phyloP scores from a whole-genome alignment of 495 filamentous ascomycete species.

The Bathelium albidoporum region DNA sequence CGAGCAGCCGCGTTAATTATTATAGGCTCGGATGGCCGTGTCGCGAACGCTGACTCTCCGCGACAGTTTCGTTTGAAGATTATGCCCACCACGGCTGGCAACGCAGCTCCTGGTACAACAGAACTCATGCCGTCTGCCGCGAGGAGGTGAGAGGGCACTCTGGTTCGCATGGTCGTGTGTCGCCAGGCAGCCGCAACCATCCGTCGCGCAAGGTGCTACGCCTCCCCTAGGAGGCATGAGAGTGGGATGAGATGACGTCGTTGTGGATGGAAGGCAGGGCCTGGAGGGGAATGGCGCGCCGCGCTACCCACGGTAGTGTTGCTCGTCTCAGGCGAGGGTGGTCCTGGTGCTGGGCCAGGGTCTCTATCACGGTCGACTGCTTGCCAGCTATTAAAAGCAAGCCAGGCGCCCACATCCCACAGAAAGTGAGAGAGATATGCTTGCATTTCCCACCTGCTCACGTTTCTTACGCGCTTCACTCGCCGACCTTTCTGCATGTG shows the following conservation, averaged over 20 bases:
- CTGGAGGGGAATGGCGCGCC: background rate
- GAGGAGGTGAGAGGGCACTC: no score
- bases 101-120: no score
- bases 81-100: no score
- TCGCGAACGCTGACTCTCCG: background rate
- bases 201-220: background rate
- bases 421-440: no score
- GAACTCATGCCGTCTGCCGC: no score
- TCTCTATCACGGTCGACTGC: background rate
- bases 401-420: background rate
- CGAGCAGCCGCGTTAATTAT: background rate
- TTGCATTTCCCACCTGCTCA: no score
- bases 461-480: no score
- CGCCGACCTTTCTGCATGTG: no score
- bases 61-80: background rate
- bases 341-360: background rate
- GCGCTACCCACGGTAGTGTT: background rate
- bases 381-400: background rate
- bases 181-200: background rate
- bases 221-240: no score
- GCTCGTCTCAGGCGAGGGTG: background rate
- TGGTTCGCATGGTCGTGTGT: no score
- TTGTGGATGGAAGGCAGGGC: background rate
- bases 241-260: constrained; percentile 1
- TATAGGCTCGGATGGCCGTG: no score